Evolutionary conservation across 1,284 basidiomycete species (phyloP), one percentile per base, ranked within the genome.

Genomic region (Malassezia japonica): DNA sequence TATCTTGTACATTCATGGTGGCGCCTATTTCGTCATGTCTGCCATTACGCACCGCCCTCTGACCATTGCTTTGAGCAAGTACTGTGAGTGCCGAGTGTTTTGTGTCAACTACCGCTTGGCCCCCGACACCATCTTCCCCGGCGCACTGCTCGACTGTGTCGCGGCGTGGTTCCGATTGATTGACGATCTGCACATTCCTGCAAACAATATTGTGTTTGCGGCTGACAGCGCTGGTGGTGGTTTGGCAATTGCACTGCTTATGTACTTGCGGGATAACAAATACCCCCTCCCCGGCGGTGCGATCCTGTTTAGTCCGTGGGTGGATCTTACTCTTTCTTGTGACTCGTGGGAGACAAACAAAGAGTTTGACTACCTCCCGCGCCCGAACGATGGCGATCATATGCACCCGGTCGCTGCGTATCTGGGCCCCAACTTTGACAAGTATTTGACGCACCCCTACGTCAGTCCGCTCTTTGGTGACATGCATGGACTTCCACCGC

Each of bases 291-390:
- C 70, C 1, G 55, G 60, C 39, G 70, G 70, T 18, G 70, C 67
- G 15, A 72, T 72, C 54, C 57, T 72, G 13, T 70, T 72, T 50
- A 70, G 67, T 42, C 65, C 64, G 8, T 62, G 64, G 62, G 62
- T 70, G 56, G 86, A 92, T 75, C 76, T 95, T 52, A 94, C 88
- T 0, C 85, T 92, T 81, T 92, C 88, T 57, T 96, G 91, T 73
- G 87, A 92, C 57, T 91, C 87, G 29, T 96, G 92, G 92, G 89
- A 95, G 46, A 86, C 86, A 47, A 95, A 95, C 72, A 82, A 85
- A 15, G 78, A 78, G 5, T 76, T 65, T 57, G 75, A 76, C 57
- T 76, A 75, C 49, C 64, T 76, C 13, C 74, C 73, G 20, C 68
- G 67, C 48, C 74, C 75, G 21, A 54, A 53, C 79, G 39, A 80